Base-by-base conservation (phyloP, 768 basidiomycete species). In the Macrocybe gigantea region DNA sequence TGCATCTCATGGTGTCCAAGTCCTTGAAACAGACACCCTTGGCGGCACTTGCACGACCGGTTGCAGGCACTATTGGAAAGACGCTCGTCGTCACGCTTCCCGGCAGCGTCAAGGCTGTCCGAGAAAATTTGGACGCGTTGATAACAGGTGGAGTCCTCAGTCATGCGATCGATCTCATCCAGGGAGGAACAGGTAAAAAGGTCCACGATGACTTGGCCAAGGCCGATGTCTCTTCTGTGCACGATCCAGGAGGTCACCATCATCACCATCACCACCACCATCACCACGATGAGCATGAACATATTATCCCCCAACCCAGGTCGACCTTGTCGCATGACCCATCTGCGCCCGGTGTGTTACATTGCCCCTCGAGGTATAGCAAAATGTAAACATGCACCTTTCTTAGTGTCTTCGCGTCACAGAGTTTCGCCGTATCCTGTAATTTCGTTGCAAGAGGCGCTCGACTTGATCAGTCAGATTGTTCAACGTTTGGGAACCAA, bases 71-170 rank as follows among this genome's bases (percentile, higher is more conserved):
- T 6, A 65, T 83, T 50, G 72, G 68, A 22, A 73, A 73, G 44
- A 84, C 82, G 0, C 73, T 95, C 14, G 68, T 95, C 22, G 73
- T 88, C 13, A 91, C 88, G 0, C 79, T 94, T 7, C 93, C 92
- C 0, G 92, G 92, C 2, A 90, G 88, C 56, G 77, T 84, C 35
- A 92, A 88, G 58, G 92, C 88, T 2, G 91, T 92, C 36, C 82
- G 73, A 52, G 92, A 95, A 58, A 88, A 83, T 57, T 58, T 91
- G 49, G 75, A 77, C 1, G 74, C 75, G 0, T 68, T 93, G 30
- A 67, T 93, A 5, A 61, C 66, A 10, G 71, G 63, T 5, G 80
- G 78, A 5, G 69, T 93, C 1, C 63, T 85, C 1, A 65, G 73
- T 3, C 89, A 91, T 64, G 88, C 87, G 1, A 64, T 91, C 47